Evolutionary conservation across 129 eudicot species (phyloP).

Genomic region (Tagetes patula): DNA sequence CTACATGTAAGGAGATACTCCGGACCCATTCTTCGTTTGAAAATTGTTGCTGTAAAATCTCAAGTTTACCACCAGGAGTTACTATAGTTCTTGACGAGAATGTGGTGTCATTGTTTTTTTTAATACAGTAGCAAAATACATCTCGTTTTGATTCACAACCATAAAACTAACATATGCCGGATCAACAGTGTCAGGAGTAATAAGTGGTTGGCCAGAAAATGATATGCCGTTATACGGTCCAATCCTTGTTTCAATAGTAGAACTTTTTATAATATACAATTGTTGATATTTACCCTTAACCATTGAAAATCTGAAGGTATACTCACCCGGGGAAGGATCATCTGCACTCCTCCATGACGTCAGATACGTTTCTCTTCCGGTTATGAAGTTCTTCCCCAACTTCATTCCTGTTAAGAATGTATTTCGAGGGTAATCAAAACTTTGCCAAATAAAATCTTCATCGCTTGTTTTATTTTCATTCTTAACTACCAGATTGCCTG

Average conservation of each 20-base stretch:
- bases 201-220: conserved; percentile 16
- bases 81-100: neutral
- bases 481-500: conserved; percentile 31
- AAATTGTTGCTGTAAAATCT: neutral
- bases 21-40: conserved; percentile 8
- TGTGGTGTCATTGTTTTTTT: neutral
- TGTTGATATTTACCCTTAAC: conserved; percentile 23
- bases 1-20: neutral
- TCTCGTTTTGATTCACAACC: conserved; percentile 13
- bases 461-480: neutral
- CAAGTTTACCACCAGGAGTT: conserved; percentile 21
- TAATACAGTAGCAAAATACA: neutral
- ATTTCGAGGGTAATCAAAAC: conserved; percentile 28
- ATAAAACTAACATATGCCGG: neutral
- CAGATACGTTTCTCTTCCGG: conserved; percentile 25
- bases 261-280: conserved; percentile 6
- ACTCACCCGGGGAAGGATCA: conserved; percentile 32
- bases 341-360: conserved; percentile 29
- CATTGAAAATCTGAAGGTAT: neutral
- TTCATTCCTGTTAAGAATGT: conserved; percentile 19
- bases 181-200: conserved; percentile 5
- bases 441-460: conserved; percentile 10
- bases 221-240: conserved; percentile 25
- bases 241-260: conserved; percentile 15
- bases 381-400: conserved; percentile 16